Percentiles rank a stretch among this genome's conserved stretches.
Evolutionary conservation across 768 basidiomycete genomes (phyloP).

Genomic region (Boletus patriciae): DNA sequence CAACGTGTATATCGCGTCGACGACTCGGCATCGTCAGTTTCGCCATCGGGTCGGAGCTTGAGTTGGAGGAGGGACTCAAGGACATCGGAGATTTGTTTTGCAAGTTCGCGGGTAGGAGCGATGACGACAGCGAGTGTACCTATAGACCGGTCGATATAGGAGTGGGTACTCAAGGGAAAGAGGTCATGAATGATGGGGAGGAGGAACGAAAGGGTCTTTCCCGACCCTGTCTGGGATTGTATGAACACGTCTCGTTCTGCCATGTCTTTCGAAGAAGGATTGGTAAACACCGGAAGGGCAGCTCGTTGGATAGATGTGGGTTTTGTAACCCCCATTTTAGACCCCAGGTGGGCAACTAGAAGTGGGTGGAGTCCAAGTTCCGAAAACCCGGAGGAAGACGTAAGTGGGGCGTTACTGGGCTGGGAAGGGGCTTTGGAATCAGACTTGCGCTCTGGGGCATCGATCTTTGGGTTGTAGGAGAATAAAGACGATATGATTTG

Average conservation of each 20-base stretch:
- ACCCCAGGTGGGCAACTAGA: slow-evolving; percentile 70
- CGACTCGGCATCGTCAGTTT: slow-evolving; percentile 48
- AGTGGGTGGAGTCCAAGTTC: slow-evolving; percentile 85
- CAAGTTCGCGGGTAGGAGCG: slow-evolving; percentile 93
- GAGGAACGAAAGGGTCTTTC: slow-evolving; percentile 92
- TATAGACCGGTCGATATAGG: slow-evolving; percentile 92
- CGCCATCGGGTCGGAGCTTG: slow-evolving; percentile 60
- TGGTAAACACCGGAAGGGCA: slow-evolving; percentile 62
- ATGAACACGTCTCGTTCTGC: slow-evolving; percentile 78
- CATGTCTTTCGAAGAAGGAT: slow-evolving; percentile 36
- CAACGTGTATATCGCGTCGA: slow-evolving; percentile 70
- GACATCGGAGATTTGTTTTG: slow-evolving; percentile 97
- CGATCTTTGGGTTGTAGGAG: slow-evolving; percentile 74
- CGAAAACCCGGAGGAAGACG: slow-evolving; percentile 72
- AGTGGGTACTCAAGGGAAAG: slow-evolving; percentile 82
- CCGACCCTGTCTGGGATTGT: slow-evolving; percentile 96
- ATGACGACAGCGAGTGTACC: slow-evolving; percentile 94
- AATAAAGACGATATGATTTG: slow-evolving; percentile 90
- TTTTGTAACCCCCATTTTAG: slow-evolving; percentile 77
- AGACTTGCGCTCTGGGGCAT: slow-evolving; percentile 36
- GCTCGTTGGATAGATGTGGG: slow-evolving; percentile 91
- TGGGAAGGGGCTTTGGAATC: slow-evolving; percentile 31
- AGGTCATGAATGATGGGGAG: slow-evolving; percentile 95
- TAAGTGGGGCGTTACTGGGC: slow-evolving; percentile 84
- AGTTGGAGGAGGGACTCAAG: slow-evolving; percentile 78